These are phyloP conservation scores for Tagetes erecta DNA, from an alignment of 129 eudicot genomes.

Conservation along the genomic window DNA sequence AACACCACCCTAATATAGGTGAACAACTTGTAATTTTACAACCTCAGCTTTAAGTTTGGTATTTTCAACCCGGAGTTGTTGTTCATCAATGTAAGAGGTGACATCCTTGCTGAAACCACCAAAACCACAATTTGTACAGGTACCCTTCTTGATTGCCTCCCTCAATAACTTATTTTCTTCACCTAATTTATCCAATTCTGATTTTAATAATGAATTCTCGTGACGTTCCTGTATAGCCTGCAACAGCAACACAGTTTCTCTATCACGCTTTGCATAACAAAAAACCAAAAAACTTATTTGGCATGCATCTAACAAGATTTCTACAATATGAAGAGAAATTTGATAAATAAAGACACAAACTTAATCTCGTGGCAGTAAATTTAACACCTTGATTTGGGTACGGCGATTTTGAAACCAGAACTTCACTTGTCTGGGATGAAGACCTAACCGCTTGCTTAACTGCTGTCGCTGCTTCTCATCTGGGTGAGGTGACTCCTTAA, in stretches of 20 bases:
- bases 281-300: slow-evolving; percentile 13
- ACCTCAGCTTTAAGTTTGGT: slow-evolving; percentile 93
- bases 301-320: slow-evolving; percentile 15
- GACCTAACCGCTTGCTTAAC: slow-evolving; percentile 90
- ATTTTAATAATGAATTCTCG: slow-evolving; percentile 82
- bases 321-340: slow-evolving; percentile 1
- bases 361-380: background rate
- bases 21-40: slow-evolving; percentile 7
- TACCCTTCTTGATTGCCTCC: slow-evolving; percentile 53
- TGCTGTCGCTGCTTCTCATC: slow-evolving; percentile 97
- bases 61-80: slow-evolving; percentile 75
- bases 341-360: background rate
- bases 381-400: slow-evolving; percentile 87
- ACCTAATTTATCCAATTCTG: slow-evolving; percentile 80
- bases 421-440: slow-evolving; percentile 95
- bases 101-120: slow-evolving; percentile 54
- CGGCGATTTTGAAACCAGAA: slow-evolving; percentile 99
- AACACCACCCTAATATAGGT: background rate
- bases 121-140: slow-evolving; percentile 81
- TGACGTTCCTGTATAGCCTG: slow-evolving; percentile 99
- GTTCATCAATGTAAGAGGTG: slow-evolving; percentile 46
- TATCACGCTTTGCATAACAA: background rate
- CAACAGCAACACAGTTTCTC: slow-evolving; percentile 25
- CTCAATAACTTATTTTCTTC: slow-evolving; percentile 78
- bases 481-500: slow-evolving; percentile 99